A percentile compares a stretch with the other conserved stretches of the same genome.
These are phyloP conservation scores for Lactarius evosmus DNA, from an alignment of 768 basidiomycete genomes.

Conservation along the genomic window DNA sequence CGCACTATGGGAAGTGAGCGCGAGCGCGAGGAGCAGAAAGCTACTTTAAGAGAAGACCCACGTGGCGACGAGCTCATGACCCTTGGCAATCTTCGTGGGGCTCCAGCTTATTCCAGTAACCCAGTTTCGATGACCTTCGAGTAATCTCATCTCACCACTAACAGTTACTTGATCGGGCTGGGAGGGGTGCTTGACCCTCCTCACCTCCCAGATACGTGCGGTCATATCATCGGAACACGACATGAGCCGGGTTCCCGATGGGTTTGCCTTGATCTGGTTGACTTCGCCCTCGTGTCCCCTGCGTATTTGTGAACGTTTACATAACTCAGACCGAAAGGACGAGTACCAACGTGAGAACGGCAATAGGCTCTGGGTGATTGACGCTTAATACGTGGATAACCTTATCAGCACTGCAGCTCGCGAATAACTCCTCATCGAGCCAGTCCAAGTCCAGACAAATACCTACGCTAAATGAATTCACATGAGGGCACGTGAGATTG, in stretches of 20 bases:
- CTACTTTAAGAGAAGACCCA: constrained; percentile 36
- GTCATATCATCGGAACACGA: constrained; percentile 83
- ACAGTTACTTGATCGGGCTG: constrained; percentile 24
- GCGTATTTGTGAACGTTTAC: constrained; percentile 1
- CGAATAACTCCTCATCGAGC: constrained; percentile 68
- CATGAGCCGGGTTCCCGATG: constrained; percentile 61
- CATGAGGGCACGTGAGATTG: background rate
- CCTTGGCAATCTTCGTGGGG: constrained; percentile 45
- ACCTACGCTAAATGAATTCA: constrained; percentile 38
- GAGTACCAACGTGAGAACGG: constrained; percentile 55
- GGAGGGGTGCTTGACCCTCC: constrained; percentile 39
- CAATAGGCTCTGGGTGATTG: constrained; percentile 50
- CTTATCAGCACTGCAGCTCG: constrained; percentile 69
- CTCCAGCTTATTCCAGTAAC: constrained; percentile 73
- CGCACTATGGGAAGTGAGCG: constrained; percentile 43
- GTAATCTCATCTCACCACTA: constrained; percentile 39
- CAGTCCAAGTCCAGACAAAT: constrained; percentile 82
- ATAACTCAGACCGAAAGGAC: background rate
- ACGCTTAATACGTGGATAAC: constrained; percentile 60
- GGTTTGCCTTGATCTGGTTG: constrained; percentile 72
- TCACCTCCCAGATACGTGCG: constrained; percentile 72
- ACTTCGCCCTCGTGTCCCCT: constrained; percentile 77
- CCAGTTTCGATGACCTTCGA: constrained; percentile 63
- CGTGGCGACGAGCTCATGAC: constrained; percentile 70
- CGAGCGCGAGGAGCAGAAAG: constrained; percentile 4